Evolutionary conservation across 2,329 filamentous ascomycete species (phyloP), one percentile per base, ranked within the genome.

Genomic region (Alternaria sp.): DNA sequence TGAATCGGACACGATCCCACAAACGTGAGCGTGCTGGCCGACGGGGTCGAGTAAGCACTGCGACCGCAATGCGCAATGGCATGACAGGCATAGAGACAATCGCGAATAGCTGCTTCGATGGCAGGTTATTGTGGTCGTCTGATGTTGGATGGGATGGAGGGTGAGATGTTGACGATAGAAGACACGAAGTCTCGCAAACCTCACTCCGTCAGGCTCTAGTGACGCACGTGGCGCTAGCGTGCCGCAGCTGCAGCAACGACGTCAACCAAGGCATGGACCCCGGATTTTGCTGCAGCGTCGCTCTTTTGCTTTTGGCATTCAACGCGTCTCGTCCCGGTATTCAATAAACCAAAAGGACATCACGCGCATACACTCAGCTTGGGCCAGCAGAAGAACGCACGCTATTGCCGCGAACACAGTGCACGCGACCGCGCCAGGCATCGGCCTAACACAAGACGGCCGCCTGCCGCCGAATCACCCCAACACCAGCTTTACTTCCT

Each of bases 221-320:
- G 55, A 61, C 59, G 65, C 62, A 67, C 65, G 65, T 67, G 65
- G 65, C 62, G 62, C 54, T 65, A 67, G 65, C 62, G 57, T 61
- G 59, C 46, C 47, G 65, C 54, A 12, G 61, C 59, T 56, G 59
- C 54, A 51, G 30, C 62, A 61, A 67, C 65, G 57, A 67, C 65
- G 65, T 67, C 65, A 67, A 55, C 40, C 54, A 28, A 30, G 23
- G 15, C 25, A 19, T 55, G 50, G 49, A 54, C 26, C 56, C 57
- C 46, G 17, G 43, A 51, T 56, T 44, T 21, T 26, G 47, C 32
- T 3, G 15, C n/a, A 10, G 13, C 32, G 3, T 13, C 36, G 23
- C 55, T 55, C 50, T 52, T 43, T 62, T 12, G 49, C 28, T 49
- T 25, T 40, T 55, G 44, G 44, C 15, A 28, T 54, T 28, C 50